Base-by-base conservation (phyloP, 2,329 filamentous ascomycete genomes). In the Stylonectria norvegica region DNA sequence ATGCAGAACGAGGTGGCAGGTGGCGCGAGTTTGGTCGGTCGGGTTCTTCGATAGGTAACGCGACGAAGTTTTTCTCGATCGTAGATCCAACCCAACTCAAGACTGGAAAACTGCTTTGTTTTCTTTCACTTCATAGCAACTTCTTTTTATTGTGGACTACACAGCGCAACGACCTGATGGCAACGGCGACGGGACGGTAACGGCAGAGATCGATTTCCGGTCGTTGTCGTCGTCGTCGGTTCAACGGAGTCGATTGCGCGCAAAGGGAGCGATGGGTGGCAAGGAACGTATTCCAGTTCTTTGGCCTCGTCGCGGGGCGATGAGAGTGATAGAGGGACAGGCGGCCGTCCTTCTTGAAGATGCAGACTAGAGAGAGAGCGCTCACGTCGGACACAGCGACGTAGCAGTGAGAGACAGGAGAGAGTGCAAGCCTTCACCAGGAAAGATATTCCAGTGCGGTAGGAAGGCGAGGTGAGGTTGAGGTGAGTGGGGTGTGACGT, bases 231-330 rank as follows among this genome's bases (percentile, higher is more conserved):
- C 56, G 62, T 51, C 41, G 45, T n/a, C n/a, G n/a, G 47, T 23
- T 58, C 59, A 59, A 62, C 53, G 55, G 57, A 56, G 51, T 66
- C 59, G 58, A 40, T 56, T 64, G 61, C 59, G 57, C 52, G 49
- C 38, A 57, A 55, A n/a, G n/a, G 53, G 49, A 50, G 56, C 56
- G 60, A 65, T 45, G 41, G 50, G 47, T 9, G 36, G 30, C 49
- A 61, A 63, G 52, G 56, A 68, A 67, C 67, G 67, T 70, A 42
- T 70, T 69, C 57, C 66, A 69, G 66, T 68, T 64, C 62, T 60
- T 60, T 58, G 49, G 50, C 53, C 55, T 55, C 50, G 7, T 17
- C 17, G 14, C 30, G 10, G 45, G 45, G 59, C 55, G 61, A 53
- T 42, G 25, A 43, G 40, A 38, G 36, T 40, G 40, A 50, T 47